phyloP scores from a whole-genome alignment of 1,284 basidiomycete species.

The Rhodotorula sp. region DNA sequence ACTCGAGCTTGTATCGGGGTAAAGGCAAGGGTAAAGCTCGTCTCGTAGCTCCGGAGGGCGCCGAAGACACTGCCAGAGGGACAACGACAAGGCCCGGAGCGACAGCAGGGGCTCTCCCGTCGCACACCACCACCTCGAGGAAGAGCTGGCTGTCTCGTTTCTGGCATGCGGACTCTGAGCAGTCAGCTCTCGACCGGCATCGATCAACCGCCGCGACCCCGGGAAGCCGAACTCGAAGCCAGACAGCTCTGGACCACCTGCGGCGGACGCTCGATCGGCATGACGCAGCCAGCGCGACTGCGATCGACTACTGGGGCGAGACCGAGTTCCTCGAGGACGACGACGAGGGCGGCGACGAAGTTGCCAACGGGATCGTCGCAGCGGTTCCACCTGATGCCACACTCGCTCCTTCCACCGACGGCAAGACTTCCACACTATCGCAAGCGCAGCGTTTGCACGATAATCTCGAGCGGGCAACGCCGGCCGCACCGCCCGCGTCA shows the following conservation, averaged over 20 bases:
- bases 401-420: too few relatives aligned
- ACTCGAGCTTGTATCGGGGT: not conserved
- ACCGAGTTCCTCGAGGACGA: constrained; percentile 21
- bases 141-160: constrained; percentile 2
- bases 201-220: not conserved
- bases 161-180: not conserved
- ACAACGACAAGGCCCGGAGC: not conserved
- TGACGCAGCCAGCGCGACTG: constrained; percentile 10
- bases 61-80: not conserved
- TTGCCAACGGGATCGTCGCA: not conserved
- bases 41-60: not conserved
- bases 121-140: too few relatives aligned
- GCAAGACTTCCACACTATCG: not conserved
- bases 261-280: constrained; percentile 13
- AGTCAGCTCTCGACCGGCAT: too few relatives aligned
- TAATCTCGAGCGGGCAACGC: not conserved
- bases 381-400: too few relatives aligned
- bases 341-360: constrained; percentile 1
- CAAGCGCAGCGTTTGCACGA: constrained; percentile 1
- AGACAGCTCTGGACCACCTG: constrained; percentile 5
- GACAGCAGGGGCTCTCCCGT: not conserved
- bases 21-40: constrained; percentile 33
- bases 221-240: not conserved
- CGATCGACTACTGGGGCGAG: constrained; percentile 31
- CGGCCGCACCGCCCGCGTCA: too few relatives aligned